A percentile compares a stretch with the other conserved stretches of the same genome.
Evolutionary conservation across 257 asterid genomes (phyloP).

Genomic region (Henckelia pumila): DNA sequence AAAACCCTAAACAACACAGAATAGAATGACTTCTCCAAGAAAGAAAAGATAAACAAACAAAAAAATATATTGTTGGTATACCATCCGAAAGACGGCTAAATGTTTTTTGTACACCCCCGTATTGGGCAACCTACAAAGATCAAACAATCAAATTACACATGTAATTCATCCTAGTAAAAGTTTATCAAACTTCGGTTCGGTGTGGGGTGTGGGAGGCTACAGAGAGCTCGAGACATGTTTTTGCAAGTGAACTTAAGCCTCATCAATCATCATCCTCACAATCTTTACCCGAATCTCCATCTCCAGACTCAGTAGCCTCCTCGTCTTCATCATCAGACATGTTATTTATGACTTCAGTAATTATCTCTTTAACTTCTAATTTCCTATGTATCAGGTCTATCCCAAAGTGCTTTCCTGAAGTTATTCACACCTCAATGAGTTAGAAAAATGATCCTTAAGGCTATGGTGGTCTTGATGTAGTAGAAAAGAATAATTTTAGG

Average conservation of each 20-base stretch:
- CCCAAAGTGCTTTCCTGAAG: conserved; percentile 59
- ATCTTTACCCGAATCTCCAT: conserved; percentile 39
- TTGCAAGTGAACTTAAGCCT: conserved; percentile 27
- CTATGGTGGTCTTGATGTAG: not conserved
- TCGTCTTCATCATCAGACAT: conserved; percentile 88
- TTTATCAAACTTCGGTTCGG: no score
- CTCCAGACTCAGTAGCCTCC: conserved; percentile 45
- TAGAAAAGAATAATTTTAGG: not conserved
- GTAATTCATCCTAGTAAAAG: no score
- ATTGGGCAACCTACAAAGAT: no score
- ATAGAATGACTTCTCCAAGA: no score
- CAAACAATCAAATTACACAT: no score
- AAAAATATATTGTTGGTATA: no score
- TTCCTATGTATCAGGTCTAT: conserved; percentile 66
- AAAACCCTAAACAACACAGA: no score
- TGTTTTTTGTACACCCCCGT: no score
- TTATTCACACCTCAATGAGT: conserved; percentile 16
- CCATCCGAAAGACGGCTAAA: no score
- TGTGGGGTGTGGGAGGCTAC: not conserved
- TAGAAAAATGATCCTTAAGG: conserved; percentile 16
- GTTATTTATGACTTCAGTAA: conserved; percentile 76
- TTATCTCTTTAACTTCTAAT: conserved; percentile 71
- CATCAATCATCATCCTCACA: conserved; percentile 46
- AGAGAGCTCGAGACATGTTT: not conserved
- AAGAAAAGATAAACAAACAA: no score